These are phyloP conservation scores for Dothideomycetes sp. DNA, from an alignment of 2,329 filamentous ascomycete species.

Conservation along the genomic window DNA sequence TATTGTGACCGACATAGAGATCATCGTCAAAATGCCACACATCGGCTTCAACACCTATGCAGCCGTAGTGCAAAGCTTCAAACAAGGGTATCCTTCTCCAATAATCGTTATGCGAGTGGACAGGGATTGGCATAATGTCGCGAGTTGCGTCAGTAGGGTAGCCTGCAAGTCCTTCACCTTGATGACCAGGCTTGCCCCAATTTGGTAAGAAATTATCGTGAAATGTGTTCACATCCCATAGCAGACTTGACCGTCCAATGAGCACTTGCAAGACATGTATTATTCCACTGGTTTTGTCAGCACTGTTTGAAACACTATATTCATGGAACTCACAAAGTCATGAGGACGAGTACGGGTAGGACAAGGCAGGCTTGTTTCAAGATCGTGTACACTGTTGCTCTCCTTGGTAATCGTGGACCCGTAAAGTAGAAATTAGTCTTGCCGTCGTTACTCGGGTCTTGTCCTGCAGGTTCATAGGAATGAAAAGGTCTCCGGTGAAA, in stretches of 20 bases:
- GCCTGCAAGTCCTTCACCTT: slow-evolving; percentile 21
- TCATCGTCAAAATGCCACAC: slow-evolving; percentile 51
- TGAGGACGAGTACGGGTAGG: slow-evolving; percentile 7
- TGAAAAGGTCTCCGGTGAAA: not conserved
- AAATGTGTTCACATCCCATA: slow-evolving; percentile 23
- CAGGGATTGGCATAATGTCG: slow-evolving; percentile 42
- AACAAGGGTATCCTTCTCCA: slow-evolving; percentile 53
- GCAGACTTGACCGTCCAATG: slow-evolving; percentile 23
- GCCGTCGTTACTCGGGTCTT: not conserved
- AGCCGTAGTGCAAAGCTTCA: slow-evolving; percentile 49
- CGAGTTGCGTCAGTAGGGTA: slow-evolving; percentile 29
- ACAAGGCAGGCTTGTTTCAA: not conserved
- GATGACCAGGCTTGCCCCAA: slow-evolving; percentile 30
- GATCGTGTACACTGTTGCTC: not conserved
- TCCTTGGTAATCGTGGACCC: not conserved
- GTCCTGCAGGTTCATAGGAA: not conserved
- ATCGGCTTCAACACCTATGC: slow-evolving; percentile 57
- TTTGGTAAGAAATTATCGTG: slow-evolving; percentile 22
- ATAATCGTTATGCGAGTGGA: slow-evolving; percentile 64
- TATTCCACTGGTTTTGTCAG: slow-evolving; percentile 23
- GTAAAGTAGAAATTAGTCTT: not conserved
- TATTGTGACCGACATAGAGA: slow-evolving; percentile 55
- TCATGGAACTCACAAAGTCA: slow-evolving; percentile 9
- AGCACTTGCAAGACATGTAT: slow-evolving; percentile 29
- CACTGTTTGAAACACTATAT: not conserved